Base-by-base conservation (phyloP, 2,329 filamentous ascomycete species). In the Talaromyces verruculosus region DNA sequence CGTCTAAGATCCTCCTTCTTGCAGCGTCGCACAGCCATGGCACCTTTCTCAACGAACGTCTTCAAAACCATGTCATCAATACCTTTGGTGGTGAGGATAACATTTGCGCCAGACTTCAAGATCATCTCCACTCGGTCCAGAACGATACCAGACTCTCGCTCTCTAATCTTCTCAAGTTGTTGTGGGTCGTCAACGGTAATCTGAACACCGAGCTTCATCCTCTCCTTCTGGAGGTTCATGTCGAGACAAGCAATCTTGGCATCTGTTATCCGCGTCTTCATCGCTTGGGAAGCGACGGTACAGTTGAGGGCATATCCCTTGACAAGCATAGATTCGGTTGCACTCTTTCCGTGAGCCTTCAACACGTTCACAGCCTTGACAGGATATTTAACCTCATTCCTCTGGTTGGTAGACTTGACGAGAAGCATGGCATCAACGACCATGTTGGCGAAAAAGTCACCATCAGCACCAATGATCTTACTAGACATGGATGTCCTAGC, bases 401-500 rank as follows among this genome's bases (percentile, higher is more conserved):
- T 89, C 82, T 91, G 93, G 83, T 97, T 97, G 67, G 90, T 92
- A 55, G 90, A 89, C 86, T 97, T 97, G 75, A 99, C 95, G 63
- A 93, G 91, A 77, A 91, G 89, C 85, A 99, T 97, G 70, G 91
- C 93, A 79, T 99, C 94, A 61, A 99, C 95, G 13, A 93, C 93
- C 90, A 99, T 96, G 81, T 95, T 91, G 72, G 94, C 88, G 76
- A 99, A 99, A 84, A 99, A 99, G 70, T 97, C 93, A 13, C 92
- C 93, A 80, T 99, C 95, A 65, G 91, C 84, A 66, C 95, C 95
- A 77, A 99, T 98, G 76, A 99, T 96, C 84, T 99, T 99, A 85
- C 92, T 96, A 63, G 93, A 97, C 94, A 99, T 99, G 75, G 93
- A 97, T 22, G 95, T 99, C 84, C 94, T 98, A 69, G 95, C 95